Base-by-base conservation (phyloP, 2,329 filamentous ascomycete genomes). In the Hirsutella rhossiliensis region DNA sequence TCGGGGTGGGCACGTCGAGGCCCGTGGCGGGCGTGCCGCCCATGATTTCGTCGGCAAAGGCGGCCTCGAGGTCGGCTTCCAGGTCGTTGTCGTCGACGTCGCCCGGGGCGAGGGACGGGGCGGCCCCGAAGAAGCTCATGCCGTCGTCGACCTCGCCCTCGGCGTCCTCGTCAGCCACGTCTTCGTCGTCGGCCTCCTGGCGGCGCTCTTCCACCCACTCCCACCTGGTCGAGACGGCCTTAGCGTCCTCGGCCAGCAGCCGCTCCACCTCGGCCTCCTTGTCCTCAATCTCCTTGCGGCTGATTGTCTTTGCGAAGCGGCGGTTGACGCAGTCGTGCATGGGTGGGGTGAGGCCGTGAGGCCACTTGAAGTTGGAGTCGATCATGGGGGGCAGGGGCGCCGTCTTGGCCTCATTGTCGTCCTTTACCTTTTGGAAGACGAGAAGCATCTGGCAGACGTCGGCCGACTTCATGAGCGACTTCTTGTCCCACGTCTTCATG, bases 401-500 rank as follows among this genome's bases (percentile, higher is more conserved):
- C n/a, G 68, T 71, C 54, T 73, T 68, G 1, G 82, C 82, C 56
- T 84, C 80, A n/a, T 72, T 65, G 50, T 86, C 82, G 43, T 63
- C 80, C 40, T 70, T 66, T 17, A 90, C 82, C 29, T 64, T 69
- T 9, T 83, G 81, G 46, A 88, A 76, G 2, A 90, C 84, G 8
- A 94, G 67, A 31, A 94, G 73, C 84, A 95, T 94, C 66, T 94
- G 87, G 52, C 83, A 87, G 30, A 94, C 78, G 57, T 95, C 88
- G 29, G 85, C 84, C 9, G 85, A 84, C 66, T 95, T 95, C 69
- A 89, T 87, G 70, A 89, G 87, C 17, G 81, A 76, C 56, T 85
- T 87, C 56, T 82, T 82, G 59, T 94, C 88, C 85, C 87, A 95
- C 47, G 84, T 89, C 69, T 95, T 95, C 83, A 92, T 88, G 8